A percentile compares a stretch with the other conserved stretches of the same genome.
These are phyloP conservation scores for Lentinula aciculospora DNA, from an alignment of 768 basidiomycete species.

Conservation along the genomic window DNA sequence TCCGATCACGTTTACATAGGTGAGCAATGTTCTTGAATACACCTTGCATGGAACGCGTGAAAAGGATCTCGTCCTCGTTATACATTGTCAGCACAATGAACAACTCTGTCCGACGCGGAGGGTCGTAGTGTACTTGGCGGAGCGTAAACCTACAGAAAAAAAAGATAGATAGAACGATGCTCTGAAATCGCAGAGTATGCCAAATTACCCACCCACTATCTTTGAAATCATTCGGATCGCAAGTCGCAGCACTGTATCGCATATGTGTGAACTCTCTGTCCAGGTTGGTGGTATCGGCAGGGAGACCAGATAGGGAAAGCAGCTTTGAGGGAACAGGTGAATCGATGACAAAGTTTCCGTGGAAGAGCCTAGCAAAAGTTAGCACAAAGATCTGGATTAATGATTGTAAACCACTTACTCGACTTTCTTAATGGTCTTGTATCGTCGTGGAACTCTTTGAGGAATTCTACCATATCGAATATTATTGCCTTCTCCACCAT, in stretches of 20 bases:
- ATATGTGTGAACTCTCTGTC: slow-evolving; percentile 94
- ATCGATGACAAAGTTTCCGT: slow-evolving; percentile 92
- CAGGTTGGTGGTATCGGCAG: slow-evolving; percentile 21
- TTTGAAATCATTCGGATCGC: slow-evolving; percentile 92
- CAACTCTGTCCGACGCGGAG: slow-evolving; percentile 84
- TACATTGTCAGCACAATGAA: slow-evolving; percentile 99
- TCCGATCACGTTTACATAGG: slow-evolving; percentile 77
- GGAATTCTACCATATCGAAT: slow-evolving; percentile 90
- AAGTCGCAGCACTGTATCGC: slow-evolving; percentile 94
- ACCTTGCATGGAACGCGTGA: slow-evolving; percentile 91
- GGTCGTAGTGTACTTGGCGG: slow-evolving; percentile 88
- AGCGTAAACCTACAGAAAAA: slow-evolving; percentile 54
- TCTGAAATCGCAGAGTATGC: not conserved
- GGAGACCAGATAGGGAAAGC: slow-evolving; percentile 48
- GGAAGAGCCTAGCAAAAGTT: slow-evolving; percentile 53
- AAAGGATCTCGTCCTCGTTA: slow-evolving; percentile 88
- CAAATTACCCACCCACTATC: slow-evolving; percentile 36
- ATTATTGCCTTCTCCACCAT: slow-evolving; percentile 39
- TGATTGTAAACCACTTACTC: slow-evolving; percentile 44
- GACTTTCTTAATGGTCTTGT: slow-evolving; percentile 93
- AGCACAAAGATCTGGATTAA: not conserved
- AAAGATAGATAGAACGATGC: not conserved
- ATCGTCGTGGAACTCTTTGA: slow-evolving; percentile 79
- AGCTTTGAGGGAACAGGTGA: slow-evolving; percentile 88
- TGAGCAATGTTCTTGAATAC: slow-evolving; percentile 93